A percentile compares a stretch with the other conserved stretches of the same genome.
Evolutionary conservation across 2,329 filamentous ascomycete genomes (phyloP).

Genomic region (Exophiala alcalophila): DNA sequence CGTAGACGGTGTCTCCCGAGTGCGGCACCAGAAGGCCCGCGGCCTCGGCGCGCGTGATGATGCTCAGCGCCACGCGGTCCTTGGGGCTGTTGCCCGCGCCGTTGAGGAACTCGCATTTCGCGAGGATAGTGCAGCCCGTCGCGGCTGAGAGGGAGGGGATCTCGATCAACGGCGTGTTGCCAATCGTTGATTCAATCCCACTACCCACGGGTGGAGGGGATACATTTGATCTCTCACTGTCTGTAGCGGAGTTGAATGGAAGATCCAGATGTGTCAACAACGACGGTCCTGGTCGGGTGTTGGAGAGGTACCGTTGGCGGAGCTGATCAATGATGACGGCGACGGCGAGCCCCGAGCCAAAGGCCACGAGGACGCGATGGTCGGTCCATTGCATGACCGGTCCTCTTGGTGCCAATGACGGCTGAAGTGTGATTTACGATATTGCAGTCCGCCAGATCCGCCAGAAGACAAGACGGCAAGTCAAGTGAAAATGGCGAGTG

Average conservation of each 20-base stretch:
- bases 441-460: too few relatives aligned
- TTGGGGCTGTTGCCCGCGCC: constrained; percentile 92
- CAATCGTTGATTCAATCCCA: constrained; percentile 88
- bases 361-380: constrained; percentile 43
- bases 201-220: constrained; percentile 7
- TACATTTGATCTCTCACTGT: not conserved
- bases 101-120: constrained; percentile 95
- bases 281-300: not conserved
- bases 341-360: constrained; percentile 37
- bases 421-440: too few relatives aligned
- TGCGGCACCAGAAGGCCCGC: constrained; percentile 71
- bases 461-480: too few relatives aligned
- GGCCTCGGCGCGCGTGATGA: constrained; percentile 80
- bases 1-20: constrained; percentile 91
- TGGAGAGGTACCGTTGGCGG: constrained; percentile 9
- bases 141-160: constrained; percentile 82
- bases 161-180: constrained; percentile 83
- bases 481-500: too few relatives aligned
- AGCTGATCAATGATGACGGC: constrained; percentile 19
- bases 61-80: constrained; percentile 86
- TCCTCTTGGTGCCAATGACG: too few relatives aligned
- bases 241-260: too few relatives aligned
- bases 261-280: not conserved
- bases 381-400: constrained; percentile 30
- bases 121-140: constrained; percentile 85